Evolutionary conservation across 805 yeast species (phyloP).

Genomic region (Lachancea nothofagi): DNA sequence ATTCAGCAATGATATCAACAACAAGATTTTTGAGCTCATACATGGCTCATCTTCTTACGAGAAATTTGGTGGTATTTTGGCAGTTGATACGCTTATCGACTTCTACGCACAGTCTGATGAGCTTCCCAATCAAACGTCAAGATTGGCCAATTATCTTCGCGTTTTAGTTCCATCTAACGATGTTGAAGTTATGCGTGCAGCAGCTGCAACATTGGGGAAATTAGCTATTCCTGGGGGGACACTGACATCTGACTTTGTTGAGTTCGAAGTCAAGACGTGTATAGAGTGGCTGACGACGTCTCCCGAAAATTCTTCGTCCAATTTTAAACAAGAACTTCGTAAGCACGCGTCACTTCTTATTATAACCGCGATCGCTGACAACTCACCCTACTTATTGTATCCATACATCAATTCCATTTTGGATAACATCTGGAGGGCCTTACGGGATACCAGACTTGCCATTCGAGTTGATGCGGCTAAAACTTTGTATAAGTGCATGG

Average conservation of each 20-base stretch:
- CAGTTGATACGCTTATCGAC: constrained; percentile 81
- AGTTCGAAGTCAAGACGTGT: constrained; percentile 81
- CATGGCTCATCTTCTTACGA: constrained; percentile 67
- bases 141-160: constrained; percentile 85
- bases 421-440: constrained; percentile 80
- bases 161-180: constrained; percentile 78
- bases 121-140: constrained; percentile 78
- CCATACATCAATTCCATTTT: constrained; percentile 72
- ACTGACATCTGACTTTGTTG: constrained; percentile 86
- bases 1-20: constrained; percentile 80
- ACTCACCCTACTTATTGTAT: constrained; percentile 79
- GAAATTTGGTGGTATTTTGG: constrained; percentile 85
- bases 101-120: constrained; percentile 80
- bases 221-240: constrained; percentile 87
- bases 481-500: constrained; percentile 70
- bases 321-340: constrained; percentile 74
- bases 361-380: constrained; percentile 74
- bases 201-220: constrained; percentile 82
- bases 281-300: constrained; percentile 82
- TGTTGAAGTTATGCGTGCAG: constrained; percentile 75
- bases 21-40: constrained; percentile 77
- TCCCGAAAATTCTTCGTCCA: constrained; percentile 32
- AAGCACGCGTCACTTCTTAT: constrained; percentile 88
- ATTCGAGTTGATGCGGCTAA: constrained; percentile 82
- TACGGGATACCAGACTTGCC: constrained; percentile 69